Base-by-base conservation (phyloP, 768 basidiomycete genomes). In the Megacollybia marginata region DNA sequence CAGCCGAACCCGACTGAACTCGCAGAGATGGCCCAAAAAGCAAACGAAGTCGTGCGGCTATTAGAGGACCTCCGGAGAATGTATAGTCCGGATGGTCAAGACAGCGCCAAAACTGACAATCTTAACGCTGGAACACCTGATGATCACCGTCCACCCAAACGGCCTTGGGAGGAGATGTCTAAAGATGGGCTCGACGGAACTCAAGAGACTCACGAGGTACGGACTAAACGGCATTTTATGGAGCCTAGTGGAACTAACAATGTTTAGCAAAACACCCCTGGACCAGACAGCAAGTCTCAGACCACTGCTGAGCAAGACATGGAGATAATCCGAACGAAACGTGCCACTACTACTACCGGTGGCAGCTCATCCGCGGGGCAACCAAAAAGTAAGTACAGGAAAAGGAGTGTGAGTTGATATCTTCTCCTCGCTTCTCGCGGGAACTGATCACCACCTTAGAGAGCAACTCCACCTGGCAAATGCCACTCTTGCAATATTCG, bases 401-500 rank as follows among this genome's bases (percentile, higher is more conserved):
- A 91, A 64, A 70, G 88, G 68, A 90, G 88, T 69, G 88, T 91
- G 67, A 78, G 87, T 73, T 48, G 33, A 34, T 53, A 55, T 48
- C 28, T 48, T 8, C 49, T 44, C 34, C 49, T 33, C 19, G 31
- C 19, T 46, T 31, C 16, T 16, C 45, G 34, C 13, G 18, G 42
- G 19, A 53, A 50, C 48, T 52, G 54, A 65, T 46, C 57, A 56
- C 57, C 55, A 55, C 54, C 62, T 63, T 67, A 91, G 88, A 81
- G 88, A 56, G 86, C 88, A 42, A 88, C 84, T 34, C 88, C 88
- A 15, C 88, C 88, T 5, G 88, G 88, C 9, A 88, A 90, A 61
- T 91, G 88, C 58, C 86, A 90, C 65, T 89, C 88, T 32, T 91
- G 88, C 62, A 87, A 88, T 66, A 90, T 89, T 49, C 74, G 84